Evolutionary conservation across 2,329 filamentous ascomycete species (phyloP).

Genomic region (Fusarium sp.): DNA sequence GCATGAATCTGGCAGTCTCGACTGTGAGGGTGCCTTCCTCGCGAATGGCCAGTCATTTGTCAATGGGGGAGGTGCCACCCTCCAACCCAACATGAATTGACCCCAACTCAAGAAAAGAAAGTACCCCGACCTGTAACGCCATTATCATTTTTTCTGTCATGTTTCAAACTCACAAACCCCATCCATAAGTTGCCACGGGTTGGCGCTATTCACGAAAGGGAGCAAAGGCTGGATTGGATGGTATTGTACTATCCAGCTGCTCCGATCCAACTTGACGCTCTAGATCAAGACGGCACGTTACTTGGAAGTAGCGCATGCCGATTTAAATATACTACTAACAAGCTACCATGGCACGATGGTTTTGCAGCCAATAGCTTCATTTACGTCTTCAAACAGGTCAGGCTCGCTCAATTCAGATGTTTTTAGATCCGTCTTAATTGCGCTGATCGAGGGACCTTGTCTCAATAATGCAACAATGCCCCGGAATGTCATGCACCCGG

Average conservation of each 20-base stretch:
- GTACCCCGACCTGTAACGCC: conserved; percentile 1
- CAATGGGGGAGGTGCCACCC: background rate
- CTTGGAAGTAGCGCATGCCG: conserved; percentile 1
- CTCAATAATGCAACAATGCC: conserved; percentile 23
- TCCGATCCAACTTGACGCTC: background rate
- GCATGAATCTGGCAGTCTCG: conserved; percentile 18
- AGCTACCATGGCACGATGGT: conserved; percentile 4
- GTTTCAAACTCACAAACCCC: background rate
- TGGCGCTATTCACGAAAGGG: background rate
- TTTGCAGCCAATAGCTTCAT: background rate
- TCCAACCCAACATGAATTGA: background rate
- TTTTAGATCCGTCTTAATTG: background rate
- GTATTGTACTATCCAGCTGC: background rate
- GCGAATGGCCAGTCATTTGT: background rate
- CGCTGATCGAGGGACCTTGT: conserved; percentile 15
- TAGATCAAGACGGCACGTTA: conserved; percentile 14
- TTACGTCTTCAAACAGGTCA: background rate
- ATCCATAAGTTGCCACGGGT: background rate
- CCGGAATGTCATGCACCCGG: conserved; percentile 33
- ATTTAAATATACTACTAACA: conserved; percentile 3
- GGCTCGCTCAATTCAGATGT: background rate
- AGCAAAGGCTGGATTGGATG: background rate
- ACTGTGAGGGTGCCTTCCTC: conserved; percentile 18
- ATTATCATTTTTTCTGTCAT: conserved; percentile 11
- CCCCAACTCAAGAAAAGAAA: conserved; percentile 7